Evolutionary conservation across 148 eudicot genomes (phyloP), one percentile per base, ranked within the genome.

Genomic region (Limonium bicolor): DNA sequence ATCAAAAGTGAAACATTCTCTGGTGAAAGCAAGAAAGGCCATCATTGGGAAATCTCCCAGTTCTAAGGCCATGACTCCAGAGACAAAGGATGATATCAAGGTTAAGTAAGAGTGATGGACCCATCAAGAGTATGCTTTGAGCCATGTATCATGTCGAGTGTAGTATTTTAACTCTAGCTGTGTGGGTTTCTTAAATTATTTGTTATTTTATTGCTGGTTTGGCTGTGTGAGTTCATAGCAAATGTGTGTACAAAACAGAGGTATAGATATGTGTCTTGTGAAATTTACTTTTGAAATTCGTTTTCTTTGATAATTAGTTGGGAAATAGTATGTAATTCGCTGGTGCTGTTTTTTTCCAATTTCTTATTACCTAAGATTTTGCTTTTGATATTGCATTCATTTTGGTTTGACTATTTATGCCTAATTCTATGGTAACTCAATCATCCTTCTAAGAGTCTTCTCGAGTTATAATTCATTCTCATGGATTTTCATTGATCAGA

Each of bases 11-110:
- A 88, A 83, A 59, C 72, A 74, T 43, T 80, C 97, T 0, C 62
- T 88, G 3, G 86, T 77, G 14, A 88, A 88, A 82, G 94, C 84
- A 1, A 88, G 74, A 66, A 88, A 80, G 58, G 94, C 84, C 1
- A 68, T 88, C 34, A 72, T 64, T 24, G 87, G 97, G 37, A 88
- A 83, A 62, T 82, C 96, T n/a, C 65, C 78, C 16, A 68, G 64
- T 29, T 40, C 96, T 0, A 82, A 87, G 52, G 60, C 80, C 6
- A 57, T 68, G 25, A 6, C 78, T 0, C 35, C 68, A 12, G 96
- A 78, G 39, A 56, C 69, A 16, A 76, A 82, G 50, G 75, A 59
- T 16, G 86, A 79, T 11, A 58, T 60, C 30, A 63, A 63, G 58
- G 81, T 53, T 25, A 67, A 69, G 34, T 63, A 48, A n/a, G 40